These are phyloP conservation scores for Acanthamoeba lenticulata DNA, from an alignment of 208 protist genomes.

Conservation along the genomic window DNA sequence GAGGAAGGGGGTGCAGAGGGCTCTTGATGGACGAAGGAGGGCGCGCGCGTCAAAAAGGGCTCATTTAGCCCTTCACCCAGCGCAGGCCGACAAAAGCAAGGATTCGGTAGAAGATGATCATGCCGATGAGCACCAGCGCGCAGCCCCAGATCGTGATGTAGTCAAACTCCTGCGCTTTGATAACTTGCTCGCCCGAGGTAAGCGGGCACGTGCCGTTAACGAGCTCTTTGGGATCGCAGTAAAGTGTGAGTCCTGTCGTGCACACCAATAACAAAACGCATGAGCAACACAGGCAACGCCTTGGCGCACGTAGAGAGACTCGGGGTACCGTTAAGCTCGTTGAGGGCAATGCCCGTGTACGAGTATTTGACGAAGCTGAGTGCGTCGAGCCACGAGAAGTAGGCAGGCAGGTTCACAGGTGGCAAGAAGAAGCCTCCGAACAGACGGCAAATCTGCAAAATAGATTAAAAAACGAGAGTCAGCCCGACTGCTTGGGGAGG, in stretches of 20 bases:
- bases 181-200: slow-evolving; percentile 1
- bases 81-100: slow-evolving; percentile 45
- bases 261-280: background rate
- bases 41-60: too few species aligned
- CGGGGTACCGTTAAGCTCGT: slow-evolving; percentile 32
- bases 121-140: slow-evolving; percentile 64
- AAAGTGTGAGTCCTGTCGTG: background rate
- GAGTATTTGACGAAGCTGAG: slow-evolving; percentile 68
- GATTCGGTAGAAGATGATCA: slow-evolving; percentile 66
- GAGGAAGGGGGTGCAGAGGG: too few species aligned
- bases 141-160: slow-evolving; percentile 66
- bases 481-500: background rate
- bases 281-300: background rate
- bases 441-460: slow-evolving; percentile 52
- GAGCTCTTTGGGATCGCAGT: slow-evolving; percentile 20
- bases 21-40: too few species aligned
- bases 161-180: slow-evolving; percentile 16
- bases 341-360: slow-evolving; percentile 55
- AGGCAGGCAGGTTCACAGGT: slow-evolving; percentile 1
- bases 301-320: background rate
- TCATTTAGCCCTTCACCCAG: slow-evolving; percentile 10
- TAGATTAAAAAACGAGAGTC: background rate
- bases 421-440: slow-evolving; percentile 68
- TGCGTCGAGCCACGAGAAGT: slow-evolving; percentile 67
- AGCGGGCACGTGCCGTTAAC: background rate